Evolutionary conservation across 1,139 yeast species (phyloP).

Genomic region (Sugiyamaella neomexicana): DNA sequence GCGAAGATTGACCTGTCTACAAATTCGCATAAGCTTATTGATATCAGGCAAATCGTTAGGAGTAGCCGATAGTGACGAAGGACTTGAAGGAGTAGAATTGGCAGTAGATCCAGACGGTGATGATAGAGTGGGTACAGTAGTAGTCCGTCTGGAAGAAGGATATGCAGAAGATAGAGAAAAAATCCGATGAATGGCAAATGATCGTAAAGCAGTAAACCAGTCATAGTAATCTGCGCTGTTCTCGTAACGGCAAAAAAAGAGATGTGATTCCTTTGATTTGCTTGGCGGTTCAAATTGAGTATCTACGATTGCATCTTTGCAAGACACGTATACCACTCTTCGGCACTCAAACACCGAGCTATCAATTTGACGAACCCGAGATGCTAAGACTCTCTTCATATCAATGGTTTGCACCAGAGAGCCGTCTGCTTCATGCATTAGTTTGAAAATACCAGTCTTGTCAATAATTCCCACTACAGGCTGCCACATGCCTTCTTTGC

Average conservation of each 20-base stretch:
- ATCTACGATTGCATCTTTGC: conserved; percentile 18
- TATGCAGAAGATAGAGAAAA: conserved; percentile 37
- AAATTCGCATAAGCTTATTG: conserved; percentile 49
- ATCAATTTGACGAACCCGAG: conserved; percentile 69
- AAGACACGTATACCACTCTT: conserved; percentile 44
- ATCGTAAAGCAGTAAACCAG: conserved; percentile 75
- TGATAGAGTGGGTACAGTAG: background rate
- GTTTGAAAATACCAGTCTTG: conserved; percentile 63
- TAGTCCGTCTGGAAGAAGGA: background rate
- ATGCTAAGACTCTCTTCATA: conserved; percentile 54
- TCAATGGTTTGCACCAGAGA: conserved; percentile 63
- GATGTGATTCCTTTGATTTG: conserved; percentile 19
- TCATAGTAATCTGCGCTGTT: conserved; percentile 73
- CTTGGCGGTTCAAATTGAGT: conserved; percentile 18
- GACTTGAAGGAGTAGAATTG: background rate
- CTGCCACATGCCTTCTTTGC: conserved; percentile 52
- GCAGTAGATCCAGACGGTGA: conserved; percentile 7
- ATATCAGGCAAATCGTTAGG: conserved; percentile 22
- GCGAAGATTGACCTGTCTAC: conserved; percentile 55
- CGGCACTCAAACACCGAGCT: conserved; percentile 63
- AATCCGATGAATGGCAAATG: conserved; percentile 64
- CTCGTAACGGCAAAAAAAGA: conserved; percentile 55
- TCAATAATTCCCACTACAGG: conserved; percentile 71
- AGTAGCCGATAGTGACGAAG: background rate
- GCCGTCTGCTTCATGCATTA: conserved; percentile 67